Base-by-base conservation (phyloP, 2,329 filamentous ascomycete genomes). In the Xylaria sp. region DNA sequence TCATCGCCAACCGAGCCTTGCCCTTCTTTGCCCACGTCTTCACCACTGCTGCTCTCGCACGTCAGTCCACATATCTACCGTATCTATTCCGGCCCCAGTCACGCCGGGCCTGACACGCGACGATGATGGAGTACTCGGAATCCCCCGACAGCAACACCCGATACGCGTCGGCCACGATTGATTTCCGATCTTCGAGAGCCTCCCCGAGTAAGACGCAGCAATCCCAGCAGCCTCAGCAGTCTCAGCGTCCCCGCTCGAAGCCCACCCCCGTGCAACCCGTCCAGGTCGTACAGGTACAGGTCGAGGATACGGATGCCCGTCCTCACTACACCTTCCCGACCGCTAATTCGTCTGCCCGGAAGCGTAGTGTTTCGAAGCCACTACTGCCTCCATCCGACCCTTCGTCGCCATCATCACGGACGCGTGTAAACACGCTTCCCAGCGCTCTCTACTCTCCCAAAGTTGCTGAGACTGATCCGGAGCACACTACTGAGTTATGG, bases 241-340 rank as follows among this genome's bases (percentile, higher is more conserved):
- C 13, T 46, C 42, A 46, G 42, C 53, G 11, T 37, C 44, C 53
- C 53, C 44, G 44, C 44, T 18, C 23, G 44, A 52, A 39, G 50
- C 50, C 11, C 13, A 13, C 50, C 50, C 50, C 30, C n/a, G 30
- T 8, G 9, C n/a, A 18, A n/a, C 16, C 50, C 5, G 23, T 30
- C 23, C 23, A 30, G 23, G 23, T 30, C 23, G 23, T 30, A 30
- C 23, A 30, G 23, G 23, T 30, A 30, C 23, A 30, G 23, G 23
- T 30, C 23, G 6, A 52, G 50, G 44, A 49, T 23, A 13, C 44
- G 11, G 47, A 7, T 23, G 2, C 30, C 16, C 9, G 18, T 11
- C 54, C 54, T 44, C 42, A 47, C 35, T 56, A 56, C 34, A 30
- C 54, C 47, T 18, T 2, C 35, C 54, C 55, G 23, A 58, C 50